Base-by-base conservation (phyloP, 1,139 yeast species). In the Debaryomyces sp. region DNA sequence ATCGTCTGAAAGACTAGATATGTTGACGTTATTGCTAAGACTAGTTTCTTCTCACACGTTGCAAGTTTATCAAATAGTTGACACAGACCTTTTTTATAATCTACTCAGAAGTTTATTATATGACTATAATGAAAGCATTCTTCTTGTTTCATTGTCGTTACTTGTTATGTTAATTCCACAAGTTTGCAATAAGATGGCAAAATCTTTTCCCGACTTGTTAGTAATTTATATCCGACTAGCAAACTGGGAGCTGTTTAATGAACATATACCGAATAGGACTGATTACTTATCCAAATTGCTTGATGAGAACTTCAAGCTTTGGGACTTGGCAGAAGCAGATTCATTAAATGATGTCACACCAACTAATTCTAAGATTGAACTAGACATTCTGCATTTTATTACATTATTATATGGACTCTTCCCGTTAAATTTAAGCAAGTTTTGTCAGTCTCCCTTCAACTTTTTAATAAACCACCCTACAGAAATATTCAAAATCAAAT, bases 351-450 rank as follows among this genome's bases (percentile, higher is more conserved):
- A 12, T 32, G 21, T 4, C 18, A 10, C 35, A 10, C 37, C 37
- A 9, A 26, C 35, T 12, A 41, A 34, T 26, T 48, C 55, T n/a
- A 56, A 54, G 42, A 47, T 58, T 12, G 59, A 57, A 7, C 53
- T 62, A 42, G 63, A 64, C 49, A 52, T 57, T 41, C 61, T 56
- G 42, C 60, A 69, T 50, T 58, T 67, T 17, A 62, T 64, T 43
- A 75, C 84, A 0, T 65, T 81, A 32, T 59, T 85, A 2, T 85
- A 85, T 55, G 90, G 88, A 0, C 60, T 85, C n/a, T 85, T 75
- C 54, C 89, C 90, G 0, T 64, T 72, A 27, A 80, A 81, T 54
- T 62, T 83, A 3, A 58, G 76, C 32, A 59, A 63, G 5, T 85
- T 81, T 56, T 54, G 77, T 17, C 65, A 71, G 21, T 62, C 68